Conservation (phyloP, 805 yeast species). For the Dipodascus albidus region DNA sequence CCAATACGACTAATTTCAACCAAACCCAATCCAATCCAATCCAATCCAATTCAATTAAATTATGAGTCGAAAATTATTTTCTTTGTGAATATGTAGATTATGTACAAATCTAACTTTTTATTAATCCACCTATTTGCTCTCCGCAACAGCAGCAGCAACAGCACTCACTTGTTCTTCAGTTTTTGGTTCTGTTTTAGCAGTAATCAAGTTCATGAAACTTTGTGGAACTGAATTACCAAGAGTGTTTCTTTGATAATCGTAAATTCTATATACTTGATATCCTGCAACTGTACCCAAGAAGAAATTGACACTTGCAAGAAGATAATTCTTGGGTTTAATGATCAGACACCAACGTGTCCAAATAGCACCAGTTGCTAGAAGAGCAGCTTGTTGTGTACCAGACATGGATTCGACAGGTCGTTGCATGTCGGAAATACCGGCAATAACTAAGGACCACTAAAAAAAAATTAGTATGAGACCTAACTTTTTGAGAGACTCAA, state of each 20-base stretch:
- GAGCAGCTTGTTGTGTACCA: constrained; percentile 80
- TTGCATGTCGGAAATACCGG: constrained; percentile 75
- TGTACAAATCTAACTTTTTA: no score
- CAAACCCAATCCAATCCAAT: no score
- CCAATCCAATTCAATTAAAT: no score
- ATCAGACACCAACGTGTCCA: constrained; percentile 99
- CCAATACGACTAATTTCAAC: no score
- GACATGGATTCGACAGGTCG: constrained; percentile 89
- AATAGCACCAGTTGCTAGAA: constrained; percentile 82
- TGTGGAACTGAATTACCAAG: constrained; percentile 45
- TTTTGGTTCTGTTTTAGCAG: not conserved
- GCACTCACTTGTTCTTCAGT: constrained; percentile 2
- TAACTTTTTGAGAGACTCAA: no score
- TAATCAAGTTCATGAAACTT: constrained; percentile 11
- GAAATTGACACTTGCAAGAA: constrained; percentile 88
- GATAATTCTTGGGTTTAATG: constrained; percentile 74
- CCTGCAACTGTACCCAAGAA: constrained; percentile 88
- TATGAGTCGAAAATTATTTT: no score
- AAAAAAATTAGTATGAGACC: no score
- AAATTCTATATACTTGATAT: constrained; percentile 64
- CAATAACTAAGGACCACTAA: constrained; percentile 82
- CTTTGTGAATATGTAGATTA: no score
- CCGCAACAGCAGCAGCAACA: constrained; percentile 1
- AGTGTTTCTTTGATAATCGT: constrained; percentile 43
- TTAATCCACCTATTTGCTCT: not conserved